Conservation (phyloP, 1,139 yeast genomes). For the Scheffersomyces titani region DNA sequence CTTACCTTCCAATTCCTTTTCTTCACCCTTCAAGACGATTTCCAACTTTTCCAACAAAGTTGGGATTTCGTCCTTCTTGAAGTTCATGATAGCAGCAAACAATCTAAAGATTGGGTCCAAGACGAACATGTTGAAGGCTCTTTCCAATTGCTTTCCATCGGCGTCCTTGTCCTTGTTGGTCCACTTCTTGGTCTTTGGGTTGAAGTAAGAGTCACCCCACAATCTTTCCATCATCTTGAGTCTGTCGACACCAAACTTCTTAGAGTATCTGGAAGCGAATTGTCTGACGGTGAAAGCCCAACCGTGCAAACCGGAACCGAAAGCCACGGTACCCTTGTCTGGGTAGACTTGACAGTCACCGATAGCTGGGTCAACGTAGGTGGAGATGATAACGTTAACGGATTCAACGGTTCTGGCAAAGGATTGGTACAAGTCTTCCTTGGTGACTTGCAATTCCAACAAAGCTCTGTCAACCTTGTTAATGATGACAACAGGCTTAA, state of each 20-base stretch:
- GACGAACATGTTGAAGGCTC: conserved; percentile 99
- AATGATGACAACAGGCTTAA: conserved; percentile 96
- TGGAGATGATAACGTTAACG: conserved; percentile 96
- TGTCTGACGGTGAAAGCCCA: conserved; percentile 99
- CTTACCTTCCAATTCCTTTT: conserved; percentile 98
- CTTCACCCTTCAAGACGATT: conserved; percentile 86
- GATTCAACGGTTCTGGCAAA: conserved; percentile 99
- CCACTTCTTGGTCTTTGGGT: conserved; percentile 99
- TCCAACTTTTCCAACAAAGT: conserved; percentile 89
- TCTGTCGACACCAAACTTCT: conserved; percentile 99
- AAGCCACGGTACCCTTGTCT: conserved; percentile 98
- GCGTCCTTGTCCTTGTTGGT: conserved; percentile 95
- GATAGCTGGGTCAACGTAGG: conserved; percentile 85
- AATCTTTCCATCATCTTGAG: conserved; percentile 97
- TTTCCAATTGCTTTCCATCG: conserved; percentile 92
- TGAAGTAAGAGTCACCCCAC: conserved; percentile 99
- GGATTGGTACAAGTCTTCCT: conserved; percentile 98
- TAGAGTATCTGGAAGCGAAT: conserved; percentile 96
- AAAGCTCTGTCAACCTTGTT: conserved; percentile 99
- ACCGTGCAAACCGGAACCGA: conserved; percentile 99
- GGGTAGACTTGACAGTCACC: conserved; percentile 99
- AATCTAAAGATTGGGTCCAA: conserved; percentile 99
- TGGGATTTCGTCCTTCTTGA: conserved; percentile 90
- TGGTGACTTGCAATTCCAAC: conserved; percentile 97
- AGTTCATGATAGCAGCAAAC: conserved; percentile 53